Percentiles rank a stretch among this genome's conserved stretches.
These are phyloP conservation scores for Fennellomyces sp. DNA, from an alignment of 371 early-diverging fungal genomes.

Conservation along the genomic window DNA sequence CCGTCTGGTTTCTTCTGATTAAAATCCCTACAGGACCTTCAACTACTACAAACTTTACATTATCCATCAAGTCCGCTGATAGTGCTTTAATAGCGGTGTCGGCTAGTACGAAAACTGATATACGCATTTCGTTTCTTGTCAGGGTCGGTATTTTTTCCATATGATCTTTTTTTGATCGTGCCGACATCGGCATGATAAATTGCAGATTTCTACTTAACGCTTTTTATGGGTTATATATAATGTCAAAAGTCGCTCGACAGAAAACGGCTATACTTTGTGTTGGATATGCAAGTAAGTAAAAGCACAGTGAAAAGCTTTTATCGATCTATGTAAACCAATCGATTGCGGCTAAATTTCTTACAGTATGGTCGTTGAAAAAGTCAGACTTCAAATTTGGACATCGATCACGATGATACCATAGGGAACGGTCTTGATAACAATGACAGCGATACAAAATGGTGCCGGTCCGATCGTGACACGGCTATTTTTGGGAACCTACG, in stretches of 20 bases:
- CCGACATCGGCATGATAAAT: constrained; percentile 54
- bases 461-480: constrained; percentile 59
- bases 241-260: not conserved
- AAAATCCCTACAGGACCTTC: too few relatives aligned
- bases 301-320: not conserved
- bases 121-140: constrained; percentile 24
- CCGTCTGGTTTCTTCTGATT: too few relatives aligned
- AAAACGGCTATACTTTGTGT: constrained; percentile 7
- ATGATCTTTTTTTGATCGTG: constrained; percentile 53
- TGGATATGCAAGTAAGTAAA: constrained; percentile 4
- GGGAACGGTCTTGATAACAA: not conserved
- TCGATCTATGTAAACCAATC: too few relatives aligned
- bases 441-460: constrained; percentile 39
- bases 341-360: constrained; percentile 50
- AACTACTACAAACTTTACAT: too few relatives aligned
- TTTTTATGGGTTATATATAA: constrained; percentile 25
- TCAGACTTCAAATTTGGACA: constrained; percentile 62
- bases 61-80: too few relatives aligned
- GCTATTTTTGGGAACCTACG: constrained; percentile 69
- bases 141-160: constrained; percentile 51
- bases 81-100: not conserved
- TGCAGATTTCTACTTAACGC: too few relatives aligned
- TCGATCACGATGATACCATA: constrained; percentile 3
- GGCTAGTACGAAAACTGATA: not conserved
- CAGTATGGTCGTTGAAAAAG: constrained; percentile 66